phyloP scores from a whole-genome alignment of 495 filamentous ascomycete species.

The Penicillium pancosmium region DNA sequence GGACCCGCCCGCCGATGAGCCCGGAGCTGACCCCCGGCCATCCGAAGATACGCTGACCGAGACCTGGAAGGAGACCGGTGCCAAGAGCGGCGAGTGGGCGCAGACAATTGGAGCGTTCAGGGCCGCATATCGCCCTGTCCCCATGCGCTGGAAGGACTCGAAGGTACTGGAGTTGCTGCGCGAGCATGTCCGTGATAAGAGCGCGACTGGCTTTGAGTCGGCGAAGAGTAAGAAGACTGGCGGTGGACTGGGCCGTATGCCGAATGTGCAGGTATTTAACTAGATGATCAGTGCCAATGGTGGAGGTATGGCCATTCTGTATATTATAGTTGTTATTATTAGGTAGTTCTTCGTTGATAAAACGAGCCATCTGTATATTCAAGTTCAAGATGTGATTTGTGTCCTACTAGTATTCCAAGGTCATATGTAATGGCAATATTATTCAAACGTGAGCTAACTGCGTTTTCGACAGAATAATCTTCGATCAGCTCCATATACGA shows the following conservation, averaged over 20 bases:
- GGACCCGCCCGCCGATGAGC: conserved; percentile 59
- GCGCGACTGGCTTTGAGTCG: conserved; percentile 54
- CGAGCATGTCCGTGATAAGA: conserved; percentile 71
- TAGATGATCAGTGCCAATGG: not conserved
- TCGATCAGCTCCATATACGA: not conserved
- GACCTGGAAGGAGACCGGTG: conserved; percentile 54
- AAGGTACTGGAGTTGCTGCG: conserved; percentile 76
- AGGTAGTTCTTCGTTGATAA: not conserved
- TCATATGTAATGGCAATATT: not conserved
- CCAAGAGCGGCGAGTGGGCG: conserved; percentile 82
- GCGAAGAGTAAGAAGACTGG: conserved; percentile 51
- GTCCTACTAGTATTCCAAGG: too few species aligned
- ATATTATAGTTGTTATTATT: conserved; percentile 4
- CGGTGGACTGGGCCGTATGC: conserved; percentile 55
- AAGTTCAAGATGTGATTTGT: too few species aligned
- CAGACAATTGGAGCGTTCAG: conserved; percentile 94
- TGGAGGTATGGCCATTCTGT: conserved; percentile 1
- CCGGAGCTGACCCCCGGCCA: conserved; percentile 27
- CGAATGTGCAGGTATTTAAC: conserved; percentile 55
- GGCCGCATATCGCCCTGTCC: conserved; percentile 91
- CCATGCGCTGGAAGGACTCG: conserved; percentile 77
- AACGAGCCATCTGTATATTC: not conserved
- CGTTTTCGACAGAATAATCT: too few species aligned
- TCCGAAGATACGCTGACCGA: conserved; percentile 52
- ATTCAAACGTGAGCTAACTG: too few species aligned